phyloP scores from a whole-genome alignment of 768 basidiomycete genomes.

The Tephrocybe sp. region DNA sequence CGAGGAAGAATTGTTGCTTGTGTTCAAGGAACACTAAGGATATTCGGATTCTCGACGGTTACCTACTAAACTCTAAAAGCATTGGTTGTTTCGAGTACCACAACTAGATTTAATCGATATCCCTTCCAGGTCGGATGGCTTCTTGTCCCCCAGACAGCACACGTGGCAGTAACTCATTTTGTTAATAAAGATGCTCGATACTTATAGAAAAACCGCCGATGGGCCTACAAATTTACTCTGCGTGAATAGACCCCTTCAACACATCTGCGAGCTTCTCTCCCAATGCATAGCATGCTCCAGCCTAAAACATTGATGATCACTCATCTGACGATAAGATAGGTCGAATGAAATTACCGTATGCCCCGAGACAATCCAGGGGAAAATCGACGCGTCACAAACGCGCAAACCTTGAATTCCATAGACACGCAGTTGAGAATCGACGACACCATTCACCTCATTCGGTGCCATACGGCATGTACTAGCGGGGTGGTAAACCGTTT shows the following conservation, averaged over 20 bases:
- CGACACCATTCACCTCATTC: conserved; percentile 38
- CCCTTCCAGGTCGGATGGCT: too few species aligned
- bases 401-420: conserved; percentile 43
- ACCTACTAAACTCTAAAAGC: too few species aligned
- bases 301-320: not conserved
- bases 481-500: conserved; percentile 47
- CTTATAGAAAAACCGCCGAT: too few species aligned
- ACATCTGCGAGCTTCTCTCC: conserved; percentile 17
- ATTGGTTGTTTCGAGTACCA: too few species aligned
- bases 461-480: conserved; percentile 48
- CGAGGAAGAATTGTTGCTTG: too few species aligned
- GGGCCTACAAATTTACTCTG: too few species aligned
- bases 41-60: too few species aligned
- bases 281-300: conserved; percentile 18
- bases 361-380: conserved; percentile 40
- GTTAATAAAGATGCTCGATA: too few species aligned
- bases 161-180: too few species aligned
- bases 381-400: conserved; percentile 42
- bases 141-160: too few species aligned
- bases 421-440: conserved; percentile 41
- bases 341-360: conserved; percentile 31
- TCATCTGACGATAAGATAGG: not conserved
- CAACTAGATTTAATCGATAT: too few species aligned
- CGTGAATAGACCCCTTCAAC: conserved; percentile 11
- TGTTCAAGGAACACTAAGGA: too few species aligned